Evolutionary conservation across 176 grass and related monocot species (phyloP).

Genomic region (Chloris gayana): DNA sequence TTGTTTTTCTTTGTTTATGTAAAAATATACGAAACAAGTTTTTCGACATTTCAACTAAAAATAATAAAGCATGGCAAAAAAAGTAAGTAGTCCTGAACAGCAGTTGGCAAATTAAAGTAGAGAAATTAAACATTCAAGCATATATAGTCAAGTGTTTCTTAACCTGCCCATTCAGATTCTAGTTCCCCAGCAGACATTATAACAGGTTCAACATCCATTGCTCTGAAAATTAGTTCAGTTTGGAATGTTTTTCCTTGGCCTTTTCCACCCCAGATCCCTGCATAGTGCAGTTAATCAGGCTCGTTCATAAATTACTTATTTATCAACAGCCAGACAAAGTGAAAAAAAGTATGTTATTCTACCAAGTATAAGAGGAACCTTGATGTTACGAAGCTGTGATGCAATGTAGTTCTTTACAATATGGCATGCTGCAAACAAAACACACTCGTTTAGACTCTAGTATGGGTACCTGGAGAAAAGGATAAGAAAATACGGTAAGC

Average conservation of each 20-base stretch:
- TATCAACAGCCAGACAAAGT: background rate
- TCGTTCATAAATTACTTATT: constrained; percentile 18
- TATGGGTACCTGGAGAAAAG: constrained; percentile 42
- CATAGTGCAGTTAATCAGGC: constrained; percentile 8
- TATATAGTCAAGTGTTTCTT: constrained; percentile 30
- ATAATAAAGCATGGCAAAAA: background rate
- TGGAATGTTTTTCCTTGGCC: constrained; percentile 98
- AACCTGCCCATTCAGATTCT: constrained; percentile 94
- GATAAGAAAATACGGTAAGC: constrained; percentile 15
- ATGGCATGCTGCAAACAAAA: constrained; percentile 79
- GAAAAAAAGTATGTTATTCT: constrained; percentile 33
- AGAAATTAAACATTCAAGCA: constrained; percentile 5
- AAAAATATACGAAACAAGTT: background rate
- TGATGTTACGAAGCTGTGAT: constrained; percentile 65
- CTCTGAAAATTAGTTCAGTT: constrained; percentile 93
- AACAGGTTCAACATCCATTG: constrained; percentile 85
- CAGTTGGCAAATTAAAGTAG: background rate
- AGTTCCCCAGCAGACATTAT: constrained; percentile 98
- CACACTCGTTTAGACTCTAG: constrained; percentile 53
- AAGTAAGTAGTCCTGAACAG: background rate
- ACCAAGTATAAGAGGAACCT: constrained; percentile 92
- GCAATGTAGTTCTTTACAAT: constrained; percentile 94
- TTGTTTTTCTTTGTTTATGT: background rate
- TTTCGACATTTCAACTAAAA: constrained; percentile 1
- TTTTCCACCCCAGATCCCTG: constrained; percentile 97